Base-by-base conservation (phyloP, 2,329 filamentous ascomycete species). In the Bipolaris bicolor region DNA sequence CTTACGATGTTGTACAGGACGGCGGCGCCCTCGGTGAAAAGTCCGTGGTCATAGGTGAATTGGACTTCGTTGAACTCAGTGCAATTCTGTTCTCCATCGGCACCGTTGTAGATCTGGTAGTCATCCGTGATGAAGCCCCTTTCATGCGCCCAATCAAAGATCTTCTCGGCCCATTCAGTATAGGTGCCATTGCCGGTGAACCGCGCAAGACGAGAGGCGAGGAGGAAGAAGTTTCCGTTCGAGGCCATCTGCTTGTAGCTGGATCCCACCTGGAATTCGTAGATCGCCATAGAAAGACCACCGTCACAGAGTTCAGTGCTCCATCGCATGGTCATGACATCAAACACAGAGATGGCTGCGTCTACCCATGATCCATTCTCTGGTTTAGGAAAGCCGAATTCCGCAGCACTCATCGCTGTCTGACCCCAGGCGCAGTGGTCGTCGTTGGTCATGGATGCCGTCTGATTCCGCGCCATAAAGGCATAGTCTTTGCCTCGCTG, bases 151-250 rank as follows among this genome's bases (percentile, higher is more conserved):
- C 79, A 87, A 44, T 83, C 81, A 84, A 87, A 90, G 5, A 85
- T 75, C 65, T 83, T 85, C 39, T 82, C 73, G 1, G 88, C 89
- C 88, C 88, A 91, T 5, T 88, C 81, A 15, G 60, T 45, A 47
- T 75, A 76, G 1, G 71, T 75, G 3, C 80, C 71, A 67, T 90
- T 88, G 6, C 84, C 85, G 0, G 88, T 90, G 48, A 84, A 84
- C 37, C 87, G 83, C 3, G 88, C 89, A 13, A 94, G 81, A 9
- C 90, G 87, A 0, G 91, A 89, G 3, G 89, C 87, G 24, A 96
- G 82, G 71, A 93, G 88, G 76, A 96, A 92, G 74, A 96, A 87
- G 11, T 87, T 87, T 31, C 89, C 90, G 71, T 92, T 94, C 55
- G 87, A 86, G 62, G 90, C 82, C 10, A 85, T 83, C 77, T 92